phyloP scores from a whole-genome alignment of 2,329 filamentous ascomycete genomes.

The Xylaria sp. region DNA sequence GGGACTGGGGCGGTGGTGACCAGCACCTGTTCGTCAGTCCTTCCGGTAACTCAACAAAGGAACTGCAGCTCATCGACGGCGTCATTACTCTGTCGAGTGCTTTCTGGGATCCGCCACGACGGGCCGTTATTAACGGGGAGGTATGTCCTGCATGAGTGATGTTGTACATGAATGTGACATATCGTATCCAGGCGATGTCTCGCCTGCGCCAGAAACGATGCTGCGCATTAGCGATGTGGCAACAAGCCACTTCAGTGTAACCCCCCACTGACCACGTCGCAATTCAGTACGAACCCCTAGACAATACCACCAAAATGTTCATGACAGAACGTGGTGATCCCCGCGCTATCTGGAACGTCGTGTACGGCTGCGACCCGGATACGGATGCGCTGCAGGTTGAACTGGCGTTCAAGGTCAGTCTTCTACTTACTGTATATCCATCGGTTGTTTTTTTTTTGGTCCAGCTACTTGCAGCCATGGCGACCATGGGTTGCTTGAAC shows the following conservation, averaged over 20 bases:
- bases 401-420: slow-evolving; percentile 48
- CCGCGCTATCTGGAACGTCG: slow-evolving; percentile 54
- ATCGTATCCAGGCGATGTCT: neutral
- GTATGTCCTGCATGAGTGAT: slow-evolving; percentile 44
- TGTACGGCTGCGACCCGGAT: slow-evolving; percentile 56
- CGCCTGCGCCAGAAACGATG: neutral
- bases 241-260: slow-evolving; percentile 19
- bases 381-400: slow-evolving; percentile 55
- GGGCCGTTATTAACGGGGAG: slow-evolving; percentile 59
- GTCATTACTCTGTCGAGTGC: slow-evolving; percentile 49
- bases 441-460: neutral
- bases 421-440: neutral
- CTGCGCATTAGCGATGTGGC: slow-evolving; percentile 2
- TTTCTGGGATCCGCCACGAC: slow-evolving; percentile 43
- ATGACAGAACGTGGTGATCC: slow-evolving; percentile 59
- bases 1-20: slow-evolving; percentile 54
- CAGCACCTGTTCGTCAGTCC: slow-evolving; percentile 55
- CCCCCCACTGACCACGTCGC: slow-evolving; percentile 24
- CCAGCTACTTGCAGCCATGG: too few species aligned
- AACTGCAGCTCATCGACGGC: slow-evolving; percentile 54
- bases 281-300: slow-evolving; percentile 53
- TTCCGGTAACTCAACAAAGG: slow-evolving; percentile 51
- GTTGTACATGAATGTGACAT: neutral
- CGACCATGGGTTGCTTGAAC: neutral
- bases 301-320: slow-evolving; percentile 61